Conservation (phyloP, 345 rosid genomes). For the Chamaenerion angustifolium region DNA sequence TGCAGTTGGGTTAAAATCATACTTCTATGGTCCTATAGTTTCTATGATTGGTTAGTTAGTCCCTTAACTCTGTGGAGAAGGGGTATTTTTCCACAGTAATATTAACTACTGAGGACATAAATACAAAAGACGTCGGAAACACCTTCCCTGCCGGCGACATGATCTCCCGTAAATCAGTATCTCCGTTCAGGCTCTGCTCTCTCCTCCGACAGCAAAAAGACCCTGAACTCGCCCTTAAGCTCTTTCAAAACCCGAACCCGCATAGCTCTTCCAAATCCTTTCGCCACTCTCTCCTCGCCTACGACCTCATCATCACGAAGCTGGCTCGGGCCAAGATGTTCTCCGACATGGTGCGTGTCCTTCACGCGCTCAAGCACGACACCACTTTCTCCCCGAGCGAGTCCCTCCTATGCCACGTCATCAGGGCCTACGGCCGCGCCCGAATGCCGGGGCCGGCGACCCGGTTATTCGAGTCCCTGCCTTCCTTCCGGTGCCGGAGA, state of each 20-base stretch:
- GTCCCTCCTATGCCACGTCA: conserved; percentile 49
- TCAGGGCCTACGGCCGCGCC: conserved; percentile 42
- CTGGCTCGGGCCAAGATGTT: conserved; percentile 75
- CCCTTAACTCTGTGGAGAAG: no score
- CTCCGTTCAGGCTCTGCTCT: conserved; percentile 51
- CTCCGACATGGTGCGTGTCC: conserved; percentile 44
- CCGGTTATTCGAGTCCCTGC: conserved; percentile 55
- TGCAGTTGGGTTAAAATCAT: no score
- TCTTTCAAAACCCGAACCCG: conserved; percentile 39
- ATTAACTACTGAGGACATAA: no score
- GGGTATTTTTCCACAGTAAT: no score
- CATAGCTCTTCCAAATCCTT: conserved; percentile 16
- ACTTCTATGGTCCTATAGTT: no score
- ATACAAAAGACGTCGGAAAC: no score
- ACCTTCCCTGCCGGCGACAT: background rate
- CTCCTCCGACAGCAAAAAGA: conserved; percentile 58
- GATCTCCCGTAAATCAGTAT: conserved; percentile 17
- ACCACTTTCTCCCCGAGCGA: conserved; percentile 36
- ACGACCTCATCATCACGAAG: conserved; percentile 66
- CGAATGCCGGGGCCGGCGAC: conserved; percentile 32
- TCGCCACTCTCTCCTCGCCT: conserved; percentile 45
- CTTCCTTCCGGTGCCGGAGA: conserved; percentile 33
- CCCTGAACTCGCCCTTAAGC: conserved; percentile 45
- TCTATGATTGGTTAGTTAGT: no score
- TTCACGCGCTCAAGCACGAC: conserved; percentile 41